These are phyloP conservation scores for Austroboletus niveus DNA, from an alignment of 1,284 basidiomycete species.

Conservation along the genomic window DNA sequence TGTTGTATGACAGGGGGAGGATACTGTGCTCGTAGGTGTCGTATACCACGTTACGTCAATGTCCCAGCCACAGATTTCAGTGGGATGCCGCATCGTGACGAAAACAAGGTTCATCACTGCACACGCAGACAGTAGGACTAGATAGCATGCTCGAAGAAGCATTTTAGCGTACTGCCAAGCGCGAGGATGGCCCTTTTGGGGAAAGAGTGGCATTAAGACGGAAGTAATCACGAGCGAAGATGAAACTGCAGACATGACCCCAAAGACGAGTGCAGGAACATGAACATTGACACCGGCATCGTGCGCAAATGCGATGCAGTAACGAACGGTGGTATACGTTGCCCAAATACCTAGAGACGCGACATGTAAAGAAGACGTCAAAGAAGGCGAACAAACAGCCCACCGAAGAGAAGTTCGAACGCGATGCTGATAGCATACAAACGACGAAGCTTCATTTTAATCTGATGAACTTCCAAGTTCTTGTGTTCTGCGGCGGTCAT, in stretches of 20 bases:
- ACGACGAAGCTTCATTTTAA: slow-evolving; percentile 42
- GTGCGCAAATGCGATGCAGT: slow-evolving; percentile 53
- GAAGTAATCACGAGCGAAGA: slow-evolving; percentile 52
- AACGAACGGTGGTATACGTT: slow-evolving; percentile 58
- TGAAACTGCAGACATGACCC: slow-evolving; percentile 55
- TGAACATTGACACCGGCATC: slow-evolving; percentile 41
- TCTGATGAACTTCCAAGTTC: slow-evolving; percentile 34
- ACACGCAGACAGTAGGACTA: slow-evolving; percentile 47
- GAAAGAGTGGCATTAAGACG: slow-evolving; percentile 42
- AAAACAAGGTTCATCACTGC: slow-evolving; percentile 55
- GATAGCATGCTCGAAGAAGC: slow-evolving; percentile 43
- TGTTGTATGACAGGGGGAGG: slow-evolving; percentile 32
- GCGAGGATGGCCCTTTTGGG: slow-evolving; percentile 11
- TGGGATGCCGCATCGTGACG: slow-evolving; percentile 43
- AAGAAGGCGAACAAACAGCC: slow-evolving; percentile 17
- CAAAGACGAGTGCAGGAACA: slow-evolving; percentile 51
- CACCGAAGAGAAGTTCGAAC: slow-evolving; percentile 51
- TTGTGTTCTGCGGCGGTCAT: slow-evolving; percentile 40
- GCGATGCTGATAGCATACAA: slow-evolving; percentile 37
- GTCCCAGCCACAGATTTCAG: slow-evolving; percentile 54
- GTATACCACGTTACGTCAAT: slow-evolving; percentile 64
- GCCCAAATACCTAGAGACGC: slow-evolving; percentile 51
- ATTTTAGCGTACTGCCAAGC: slow-evolving; percentile 15
- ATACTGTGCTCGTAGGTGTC: slow-evolving; percentile 23
- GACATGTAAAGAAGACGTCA: neutral